phyloP scores from a whole-genome alignment of 768 basidiomycete species.

The Asterophora parasitica region DNA sequence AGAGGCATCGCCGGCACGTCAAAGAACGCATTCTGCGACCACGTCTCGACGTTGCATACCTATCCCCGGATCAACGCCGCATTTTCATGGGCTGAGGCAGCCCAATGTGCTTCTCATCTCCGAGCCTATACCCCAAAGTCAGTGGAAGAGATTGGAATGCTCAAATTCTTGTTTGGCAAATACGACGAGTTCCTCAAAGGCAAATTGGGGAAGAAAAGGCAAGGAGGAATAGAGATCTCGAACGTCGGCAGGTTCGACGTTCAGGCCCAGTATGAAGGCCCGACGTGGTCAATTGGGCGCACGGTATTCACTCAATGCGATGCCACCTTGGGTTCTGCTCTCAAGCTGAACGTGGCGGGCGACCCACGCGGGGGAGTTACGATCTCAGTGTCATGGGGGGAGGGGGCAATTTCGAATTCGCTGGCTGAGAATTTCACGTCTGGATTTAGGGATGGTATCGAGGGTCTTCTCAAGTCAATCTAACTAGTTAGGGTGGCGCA shows the following conservation, averaged over 20 bases:
- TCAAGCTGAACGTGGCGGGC: slow-evolving; percentile 25
- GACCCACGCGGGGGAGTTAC: slow-evolving; percentile 22
- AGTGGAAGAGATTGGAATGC: slow-evolving; percentile 25
- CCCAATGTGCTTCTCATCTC: slow-evolving; percentile 23
- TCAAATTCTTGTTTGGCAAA: slow-evolving; percentile 29
- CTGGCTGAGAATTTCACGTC: slow-evolving; percentile 22
- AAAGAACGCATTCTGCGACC: slow-evolving; percentile 28
- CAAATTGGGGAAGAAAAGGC: slow-evolving; percentile 29
- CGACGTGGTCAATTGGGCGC: slow-evolving; percentile 18
- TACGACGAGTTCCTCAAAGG: slow-evolving; percentile 24
- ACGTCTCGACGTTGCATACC: slow-evolving; percentile 21
- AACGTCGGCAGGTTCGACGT: slow-evolving; percentile 30
- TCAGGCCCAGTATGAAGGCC: background rate
- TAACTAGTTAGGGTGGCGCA: too few species aligned
- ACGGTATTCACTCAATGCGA: slow-evolving; percentile 28
- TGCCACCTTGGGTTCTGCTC: slow-evolving; percentile 22
- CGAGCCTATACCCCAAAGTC: slow-evolving; percentile 16
- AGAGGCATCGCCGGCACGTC: slow-evolving; percentile 24
- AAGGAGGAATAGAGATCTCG: slow-evolving; percentile 30
- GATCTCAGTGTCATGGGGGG: slow-evolving; percentile 25
- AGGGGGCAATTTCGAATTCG: slow-evolving; percentile 15
- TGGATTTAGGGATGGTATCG: slow-evolving; percentile 14
- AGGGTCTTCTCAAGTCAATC: slow-evolving; percentile 1
- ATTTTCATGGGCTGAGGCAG: slow-evolving; percentile 30
- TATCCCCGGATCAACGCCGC: slow-evolving; percentile 18